A percentile compares a stretch with the other conserved stretches of the same genome.
Conservation (phyloP, 306 rosid genomes). For the Acmispon strigosus region DNA sequence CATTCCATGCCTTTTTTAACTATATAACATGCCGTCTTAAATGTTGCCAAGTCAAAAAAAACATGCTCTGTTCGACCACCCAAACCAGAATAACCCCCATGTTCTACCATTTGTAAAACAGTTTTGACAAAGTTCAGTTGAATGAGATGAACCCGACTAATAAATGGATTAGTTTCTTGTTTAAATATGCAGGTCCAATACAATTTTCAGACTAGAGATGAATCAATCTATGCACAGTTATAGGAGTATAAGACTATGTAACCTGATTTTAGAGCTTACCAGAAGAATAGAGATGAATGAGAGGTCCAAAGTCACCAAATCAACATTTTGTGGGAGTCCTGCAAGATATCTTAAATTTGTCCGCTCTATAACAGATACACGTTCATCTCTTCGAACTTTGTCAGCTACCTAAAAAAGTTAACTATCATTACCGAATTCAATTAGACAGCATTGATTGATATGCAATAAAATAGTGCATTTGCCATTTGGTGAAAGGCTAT, state of each 20-base stretch:
- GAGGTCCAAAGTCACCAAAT: constrained; percentile 88
- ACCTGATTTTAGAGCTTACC: constrained; percentile 46
- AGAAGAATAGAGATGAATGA: constrained; percentile 89
- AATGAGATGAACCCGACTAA: background rate
- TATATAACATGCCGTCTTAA: background rate
- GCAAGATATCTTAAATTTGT: constrained; percentile 83
- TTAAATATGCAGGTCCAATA: background rate
- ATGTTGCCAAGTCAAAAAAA: background rate
- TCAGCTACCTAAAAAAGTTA: constrained; percentile 67
- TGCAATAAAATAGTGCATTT: background rate
- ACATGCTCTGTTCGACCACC: background rate
- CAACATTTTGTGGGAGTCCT: constrained; percentile 83
- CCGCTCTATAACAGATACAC: constrained; percentile 73
- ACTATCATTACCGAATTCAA: background rate
- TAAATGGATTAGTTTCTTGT: background rate
- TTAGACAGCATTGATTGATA: background rate
- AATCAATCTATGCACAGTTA: background rate
- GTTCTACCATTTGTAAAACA: background rate
- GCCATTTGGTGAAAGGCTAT: background rate
- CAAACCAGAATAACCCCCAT: background rate
- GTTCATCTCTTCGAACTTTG: constrained; percentile 73
- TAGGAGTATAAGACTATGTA: background rate
- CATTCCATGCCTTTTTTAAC: background rate
- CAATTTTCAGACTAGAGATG: background rate
- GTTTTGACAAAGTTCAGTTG: background rate